Evolutionary conservation across 345 rosid species (phyloP), one percentile per base, ranked within the genome.

Genomic region (Eucalyptus grandis): DNA sequence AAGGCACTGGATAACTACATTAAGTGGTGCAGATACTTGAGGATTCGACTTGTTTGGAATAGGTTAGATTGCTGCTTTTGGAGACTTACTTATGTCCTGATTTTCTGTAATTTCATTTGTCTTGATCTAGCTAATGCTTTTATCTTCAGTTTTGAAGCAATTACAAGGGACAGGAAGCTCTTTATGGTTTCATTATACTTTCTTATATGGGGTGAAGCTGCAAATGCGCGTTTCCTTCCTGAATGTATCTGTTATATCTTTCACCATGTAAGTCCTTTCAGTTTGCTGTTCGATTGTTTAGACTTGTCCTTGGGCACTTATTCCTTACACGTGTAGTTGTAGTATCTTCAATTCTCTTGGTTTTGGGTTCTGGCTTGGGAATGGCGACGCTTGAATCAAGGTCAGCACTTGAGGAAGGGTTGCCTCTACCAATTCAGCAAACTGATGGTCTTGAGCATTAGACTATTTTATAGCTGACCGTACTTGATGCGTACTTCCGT

Each of bases 181-280:
- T 97, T 96, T 90, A 94, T 98, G 91, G 95, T 98, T 90, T 97
- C 99, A 51, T 92, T 98, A 72, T 98, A 98, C 93, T 97, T 96
- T 91, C 96, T 96, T 54, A 93, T 98, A 92, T 98, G 99, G 99
- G 99, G 99, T 47, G 99, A 98, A 94, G 99, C 98, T 92, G 99
- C 99, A 90, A 98, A 98, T 93, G 95, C 96, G 91, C 98, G 99
- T 88, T 98, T 97, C 93, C 99, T 98, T 92, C 99, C 99, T 5
- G 99, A 98, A 91, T 96, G 99, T 92, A 91, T 98, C 90, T 98
- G 99, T 95, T 98, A 98, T 90, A 94, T 98, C 88, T 98, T 98
- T 94, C 99, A 98, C 92, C 91, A 95, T 89, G 99, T 98, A 95
- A 97, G 99, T 87, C 56, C 88, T 88, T 67, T 85, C 27, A 77